Evolutionary conservation across 2,329 filamentous ascomycete genomes (phyloP), one percentile per base, ranked within the genome.

Genomic region (Aspergillus nomiae): DNA sequence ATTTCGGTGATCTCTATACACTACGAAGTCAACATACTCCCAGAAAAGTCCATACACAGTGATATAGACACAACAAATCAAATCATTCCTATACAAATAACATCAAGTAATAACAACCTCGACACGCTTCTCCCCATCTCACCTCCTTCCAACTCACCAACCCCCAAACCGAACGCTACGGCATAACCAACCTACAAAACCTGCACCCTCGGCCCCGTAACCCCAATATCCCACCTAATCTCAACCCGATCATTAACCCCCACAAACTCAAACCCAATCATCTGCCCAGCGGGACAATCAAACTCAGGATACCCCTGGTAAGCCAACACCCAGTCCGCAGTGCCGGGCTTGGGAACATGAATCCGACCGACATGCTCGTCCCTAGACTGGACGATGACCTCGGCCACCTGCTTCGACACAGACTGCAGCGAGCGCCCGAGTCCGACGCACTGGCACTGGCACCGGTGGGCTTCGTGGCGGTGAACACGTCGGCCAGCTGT

Each of bases 231-330:
- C 70, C 70, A 73, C 8, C 63, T 56, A 26, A 71, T 60, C 8
- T 59, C 61, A 53, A 71, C 67, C n/a, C 24, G 50, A 60, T 73
- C 71, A 21, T 63, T 64, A 5, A 65, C 71, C 2, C 71, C 71
- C 21, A 73, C 71, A 66, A 69, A 71, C 60, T 73, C 71, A 57
- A 69, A 64, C 16, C 65, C 71, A 41, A 71, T 58, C 46, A 69
- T 36, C 61, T 66, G n/a, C 2, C 63, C 65, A 9, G 63, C 68
- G 24, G 67, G 70, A 51, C 70, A 71, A 9, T 61, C 57, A 63
- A 73, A 73, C 51, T 65, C 59, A 4, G 71, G 71, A 56, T 66
- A 66, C 1, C 68, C 67, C 11, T 65, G 50, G 38, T 65, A 71
- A 1, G 65, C 58, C 50, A 59, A 24, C 34, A 69, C 57, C 70